Base-by-base conservation (phyloP, 2,329 filamentous ascomycete species). In the Fusarium miscanthi region DNA sequence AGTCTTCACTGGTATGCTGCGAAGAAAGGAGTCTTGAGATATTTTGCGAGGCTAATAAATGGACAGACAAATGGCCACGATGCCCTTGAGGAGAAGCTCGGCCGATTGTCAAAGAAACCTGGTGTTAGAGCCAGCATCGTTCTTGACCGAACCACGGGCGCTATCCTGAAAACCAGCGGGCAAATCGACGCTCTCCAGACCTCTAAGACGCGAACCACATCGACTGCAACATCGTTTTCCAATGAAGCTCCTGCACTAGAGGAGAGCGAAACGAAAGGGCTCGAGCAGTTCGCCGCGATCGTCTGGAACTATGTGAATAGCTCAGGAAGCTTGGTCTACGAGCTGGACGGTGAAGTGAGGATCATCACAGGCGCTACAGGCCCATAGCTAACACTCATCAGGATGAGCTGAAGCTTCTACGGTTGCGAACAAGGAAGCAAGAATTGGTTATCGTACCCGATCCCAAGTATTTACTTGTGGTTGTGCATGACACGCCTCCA, bases 391-490 rank as follows among this genome's bases (percentile, higher is more conserved):
- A 81, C 61, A n/a, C 25, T 49, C 3, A 38, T 56, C 71, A 92
- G 87, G 93, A 96, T 77, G 93, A 95, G 79, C 82, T 95, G 70
- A 94, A 91, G 82, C 84, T 96, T 52, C 82, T 96, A 57, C 87
- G 93, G 70, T 80, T 97, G 72, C 88, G 94, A 73, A 95, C 93
- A n/a, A 94, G 91, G 84, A 94, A 93, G 81, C 92, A 94, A 76
- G 94, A 97, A 81, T 84, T 96, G 70, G 92, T 96, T 66, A 93
- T 96, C 77, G 92, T 95, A 25, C 93, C 93, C 80, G 93, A 95
- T 80, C 78, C 88, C 43, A 94, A 93, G 78, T 97, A 93, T 81
- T 85, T 96, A 51, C 86, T 95, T 41, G 89, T 95, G 60, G 91
- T 94, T 41, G 88, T 95, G 62, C 93, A 95, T 82, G 93, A 95